These are phyloP conservation scores for Gnomoniopsis smithogilvyi DNA, from an alignment of 2,329 filamentous ascomycete genomes.

Conservation along the genomic window DNA sequence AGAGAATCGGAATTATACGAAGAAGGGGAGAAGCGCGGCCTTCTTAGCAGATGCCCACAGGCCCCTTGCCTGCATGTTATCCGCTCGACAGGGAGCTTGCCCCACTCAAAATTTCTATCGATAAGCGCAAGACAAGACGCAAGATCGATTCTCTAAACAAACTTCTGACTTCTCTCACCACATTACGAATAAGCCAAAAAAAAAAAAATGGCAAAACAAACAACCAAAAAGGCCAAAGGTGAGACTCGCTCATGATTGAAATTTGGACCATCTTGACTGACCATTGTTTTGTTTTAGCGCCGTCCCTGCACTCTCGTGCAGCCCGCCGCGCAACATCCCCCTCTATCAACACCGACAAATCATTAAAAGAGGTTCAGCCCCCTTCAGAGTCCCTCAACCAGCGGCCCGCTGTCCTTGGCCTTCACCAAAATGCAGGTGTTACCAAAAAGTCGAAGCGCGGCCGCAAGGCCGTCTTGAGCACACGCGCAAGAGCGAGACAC, in stretches of 20 bases:
- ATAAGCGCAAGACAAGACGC: not conserved
- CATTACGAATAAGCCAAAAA: not conserved
- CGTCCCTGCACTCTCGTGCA: constrained; percentile 69
- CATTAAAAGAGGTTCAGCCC: constrained; percentile 57
- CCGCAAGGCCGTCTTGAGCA: constrained; percentile 52
- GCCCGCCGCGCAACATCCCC: constrained; percentile 70
- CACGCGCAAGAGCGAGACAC: constrained; percentile 52
- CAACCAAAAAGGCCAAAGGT: constrained; percentile 14
- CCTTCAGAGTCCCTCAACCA: constrained; percentile 45
- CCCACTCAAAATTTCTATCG: constrained; percentile 9
- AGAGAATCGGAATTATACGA: too few relatives aligned
- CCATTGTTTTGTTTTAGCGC: constrained; percentile 38
- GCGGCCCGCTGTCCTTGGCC: constrained; percentile 65
- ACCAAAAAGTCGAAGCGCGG: constrained; percentile 61
- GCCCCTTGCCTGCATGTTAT: not conserved
- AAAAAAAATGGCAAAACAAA: constrained; percentile 14
- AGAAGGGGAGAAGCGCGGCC: too few relatives aligned
- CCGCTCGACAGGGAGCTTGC: not conserved
- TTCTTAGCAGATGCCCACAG: too few relatives aligned
- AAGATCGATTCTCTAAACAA: constrained; percentile 1
- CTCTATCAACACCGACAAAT: constrained; percentile 69
- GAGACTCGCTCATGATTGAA: not conserved
- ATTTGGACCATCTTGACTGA: not conserved
- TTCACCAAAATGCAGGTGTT: constrained; percentile 65
- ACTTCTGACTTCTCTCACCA: not conserved